Evolutionary conservation across 116 monocot genomes (phyloP).

Genomic region (Posidonia oceanica): DNA sequence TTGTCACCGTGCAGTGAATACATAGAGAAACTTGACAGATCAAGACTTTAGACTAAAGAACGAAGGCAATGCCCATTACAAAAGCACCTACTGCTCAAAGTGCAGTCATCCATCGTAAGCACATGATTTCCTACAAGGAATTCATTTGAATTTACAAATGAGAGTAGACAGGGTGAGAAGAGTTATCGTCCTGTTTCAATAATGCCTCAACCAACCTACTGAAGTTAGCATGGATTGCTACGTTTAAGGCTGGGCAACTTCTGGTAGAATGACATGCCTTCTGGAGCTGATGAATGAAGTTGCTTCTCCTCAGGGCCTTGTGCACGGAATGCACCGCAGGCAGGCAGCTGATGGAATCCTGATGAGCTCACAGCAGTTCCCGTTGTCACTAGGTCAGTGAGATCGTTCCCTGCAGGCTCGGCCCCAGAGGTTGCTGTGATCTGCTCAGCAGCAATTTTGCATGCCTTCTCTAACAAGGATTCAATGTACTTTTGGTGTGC

Average conservation of each 20-base stretch:
- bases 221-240: constrained; percentile 6
- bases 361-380: constrained; percentile 29
- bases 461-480: constrained; percentile 47
- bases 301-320: constrained; percentile 1
- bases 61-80: too few relatives aligned
- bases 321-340: neutral
- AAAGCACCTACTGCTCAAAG: too few relatives aligned
- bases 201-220: too few relatives aligned
- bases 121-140: neutral
- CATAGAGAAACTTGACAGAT: too few relatives aligned
- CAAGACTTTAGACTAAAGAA: too few relatives aligned
- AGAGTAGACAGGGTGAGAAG: neutral
- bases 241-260: constrained; percentile 4
- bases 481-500: constrained; percentile 16
- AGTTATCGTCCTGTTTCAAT: neutral
- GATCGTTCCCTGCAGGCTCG: constrained; percentile 13
- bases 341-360: constrained; percentile 7
- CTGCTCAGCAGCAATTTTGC: constrained; percentile 52
- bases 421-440: constrained; percentile 22
- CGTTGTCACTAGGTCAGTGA: constrained; percentile 22
- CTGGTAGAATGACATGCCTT: constrained; percentile 11
- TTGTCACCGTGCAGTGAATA: too few relatives aligned
- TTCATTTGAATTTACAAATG: constrained; percentile 1
- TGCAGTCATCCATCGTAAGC: neutral
- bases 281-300: neutral